phyloP scores from a whole-genome alignment of 345 rosid genomes.

The Acer yangbiense region DNA sequence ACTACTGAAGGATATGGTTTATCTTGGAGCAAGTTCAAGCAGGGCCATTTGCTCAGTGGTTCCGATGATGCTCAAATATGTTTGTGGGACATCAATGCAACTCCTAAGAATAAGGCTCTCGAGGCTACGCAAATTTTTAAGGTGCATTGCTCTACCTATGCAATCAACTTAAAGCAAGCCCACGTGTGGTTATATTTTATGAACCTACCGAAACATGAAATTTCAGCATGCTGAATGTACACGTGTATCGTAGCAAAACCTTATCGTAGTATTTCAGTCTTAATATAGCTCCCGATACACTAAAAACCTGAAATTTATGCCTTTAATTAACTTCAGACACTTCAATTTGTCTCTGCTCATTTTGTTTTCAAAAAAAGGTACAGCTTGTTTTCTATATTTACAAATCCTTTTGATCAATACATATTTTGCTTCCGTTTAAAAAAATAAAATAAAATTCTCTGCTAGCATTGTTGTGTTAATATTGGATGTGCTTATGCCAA shows the following conservation, averaged over 20 bases:
- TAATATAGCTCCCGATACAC: background rate
- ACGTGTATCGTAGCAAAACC: too few species aligned
- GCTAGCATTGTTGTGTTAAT: background rate
- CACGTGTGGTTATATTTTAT: background rate
- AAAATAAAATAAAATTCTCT: too few species aligned
- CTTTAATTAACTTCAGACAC: background rate
- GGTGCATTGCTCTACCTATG: conserved; percentile 37
- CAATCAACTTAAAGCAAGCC: background rate
- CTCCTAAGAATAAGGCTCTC: conserved; percentile 76
- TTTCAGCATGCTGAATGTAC: background rate
- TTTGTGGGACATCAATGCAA: conserved; percentile 85
- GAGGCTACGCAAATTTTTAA: conserved; percentile 87
- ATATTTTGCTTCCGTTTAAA: too few species aligned
- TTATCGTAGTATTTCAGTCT: too few species aligned
- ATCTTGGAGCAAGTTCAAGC: conserved; percentile 95
- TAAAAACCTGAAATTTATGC: background rate
- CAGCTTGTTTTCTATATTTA: too few species aligned
- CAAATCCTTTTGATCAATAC: too few species aligned
- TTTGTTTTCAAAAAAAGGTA: too few species aligned
- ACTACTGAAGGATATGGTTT: conserved; percentile 96
- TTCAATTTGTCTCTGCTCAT: too few species aligned
- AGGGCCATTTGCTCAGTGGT: conserved; percentile 92
- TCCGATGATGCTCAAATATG: conserved; percentile 99
- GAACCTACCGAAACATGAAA: background rate
- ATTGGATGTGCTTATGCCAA: conserved; percentile 10